A percentile compares a stretch with the other conserved stretches of the same genome.
Conservation (phyloP, 345 rosid genomes). For the Chamaenerion angustifolium region DNA sequence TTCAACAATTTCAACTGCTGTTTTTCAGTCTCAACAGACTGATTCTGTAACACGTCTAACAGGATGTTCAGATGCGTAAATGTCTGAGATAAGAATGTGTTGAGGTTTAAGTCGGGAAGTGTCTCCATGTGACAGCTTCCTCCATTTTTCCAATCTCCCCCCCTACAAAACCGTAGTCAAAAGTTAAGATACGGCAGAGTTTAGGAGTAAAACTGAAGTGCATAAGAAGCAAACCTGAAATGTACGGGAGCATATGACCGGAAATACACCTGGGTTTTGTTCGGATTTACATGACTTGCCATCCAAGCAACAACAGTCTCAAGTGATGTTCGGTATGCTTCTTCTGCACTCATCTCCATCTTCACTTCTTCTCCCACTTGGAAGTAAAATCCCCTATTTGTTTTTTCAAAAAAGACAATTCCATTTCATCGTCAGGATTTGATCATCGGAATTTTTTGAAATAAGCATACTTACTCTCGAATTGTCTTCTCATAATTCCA, state of each 20-base stretch:
- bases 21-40: constrained; percentile 16
- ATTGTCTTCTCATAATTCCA: constrained; percentile 73
- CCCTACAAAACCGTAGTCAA: constrained; percentile 20
- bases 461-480: constrained; percentile 39
- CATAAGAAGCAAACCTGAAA: constrained; percentile 39
- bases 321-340: constrained; percentile 38
- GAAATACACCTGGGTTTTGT: constrained; percentile 51
- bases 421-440: no score
- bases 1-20: constrained; percentile 33
- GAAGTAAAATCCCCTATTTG: constrained; percentile 54
- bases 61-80: constrained; percentile 22
- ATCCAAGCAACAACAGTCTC: constrained; percentile 49
- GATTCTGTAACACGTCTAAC: constrained; percentile 19
- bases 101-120: constrained; percentile 38
- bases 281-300: constrained; percentile 29
- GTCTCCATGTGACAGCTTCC: constrained; percentile 58
- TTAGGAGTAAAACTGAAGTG: no score
- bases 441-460: no score
- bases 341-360: constrained; percentile 43
- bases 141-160: constrained; percentile 45
- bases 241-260: constrained; percentile 70
- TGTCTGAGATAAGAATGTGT: constrained; percentile 19
- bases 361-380: constrained; percentile 48
- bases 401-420: neutral
- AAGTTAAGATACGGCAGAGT: neutral